These are phyloP conservation scores for Choanephora cucurbitarum DNA, from an alignment of 371 early-diverging fungal species.

Conservation along the genomic window DNA sequence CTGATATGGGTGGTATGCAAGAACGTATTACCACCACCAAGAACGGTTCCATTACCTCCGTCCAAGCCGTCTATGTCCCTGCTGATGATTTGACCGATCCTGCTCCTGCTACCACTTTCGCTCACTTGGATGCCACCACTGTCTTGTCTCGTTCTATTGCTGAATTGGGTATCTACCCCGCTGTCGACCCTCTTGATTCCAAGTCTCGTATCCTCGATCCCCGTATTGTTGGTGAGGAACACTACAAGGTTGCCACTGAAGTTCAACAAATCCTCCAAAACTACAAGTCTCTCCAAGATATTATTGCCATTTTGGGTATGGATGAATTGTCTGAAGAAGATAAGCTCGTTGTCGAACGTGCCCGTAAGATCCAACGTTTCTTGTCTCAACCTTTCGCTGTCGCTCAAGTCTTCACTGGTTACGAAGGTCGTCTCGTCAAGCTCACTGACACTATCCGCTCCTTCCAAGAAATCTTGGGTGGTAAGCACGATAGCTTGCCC, in stretches of 20 bases:
- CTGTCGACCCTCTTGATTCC: constrained; percentile 97
- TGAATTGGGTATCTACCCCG: constrained; percentile 98
- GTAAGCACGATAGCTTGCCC: constrained; percentile 90
- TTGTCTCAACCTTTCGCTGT: constrained; percentile 95
- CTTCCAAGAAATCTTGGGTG: constrained; percentile 92
- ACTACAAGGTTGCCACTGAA: constrained; percentile 90
- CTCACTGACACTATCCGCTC: constrained; percentile 92
- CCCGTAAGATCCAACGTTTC: constrained; percentile 90
- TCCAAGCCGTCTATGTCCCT: constrained; percentile 97
- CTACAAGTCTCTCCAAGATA: constrained; percentile 96
- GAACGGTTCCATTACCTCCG: constrained; percentile 98
- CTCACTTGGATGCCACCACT: constrained; percentile 98
- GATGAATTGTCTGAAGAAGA: constrained; percentile 96
- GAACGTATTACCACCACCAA: constrained; percentile 99
- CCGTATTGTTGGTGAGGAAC: constrained; percentile 91
- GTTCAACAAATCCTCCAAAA: constrained; percentile 93
- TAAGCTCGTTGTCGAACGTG: constrained; percentile 93
- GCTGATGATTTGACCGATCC: constrained; percentile 99
- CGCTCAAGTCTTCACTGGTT: constrained; percentile 94
- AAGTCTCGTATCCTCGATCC: constrained; percentile 96
- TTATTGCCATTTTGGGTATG: constrained; percentile 94
- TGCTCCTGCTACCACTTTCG: constrained; percentile 97
- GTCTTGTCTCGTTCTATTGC: constrained; percentile 97
- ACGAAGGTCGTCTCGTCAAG: constrained; percentile 87
- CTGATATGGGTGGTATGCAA: constrained; percentile 97